phyloP scores from a whole-genome alignment of 257 asterid species.

The Orobanche coerulescens region DNA sequence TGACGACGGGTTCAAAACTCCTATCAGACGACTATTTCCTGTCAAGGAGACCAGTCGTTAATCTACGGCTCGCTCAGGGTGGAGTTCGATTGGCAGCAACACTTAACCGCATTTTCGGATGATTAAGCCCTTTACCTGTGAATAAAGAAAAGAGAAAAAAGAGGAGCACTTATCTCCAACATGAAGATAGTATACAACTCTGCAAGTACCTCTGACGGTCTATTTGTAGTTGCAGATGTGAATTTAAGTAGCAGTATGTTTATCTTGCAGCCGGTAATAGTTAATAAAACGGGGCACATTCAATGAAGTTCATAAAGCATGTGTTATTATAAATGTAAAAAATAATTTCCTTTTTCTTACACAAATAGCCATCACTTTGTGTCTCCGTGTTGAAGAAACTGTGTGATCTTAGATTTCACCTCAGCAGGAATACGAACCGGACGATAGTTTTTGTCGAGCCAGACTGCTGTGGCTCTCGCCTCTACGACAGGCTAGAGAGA shows the following conservation, averaged over 20 bases:
- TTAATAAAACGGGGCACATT: not conserved
- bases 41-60: slow-evolving; percentile 51
- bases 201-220: too few species aligned
- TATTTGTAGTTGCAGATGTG: not conserved
- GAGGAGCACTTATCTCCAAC: too few species aligned
- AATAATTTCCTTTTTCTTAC: not conserved
- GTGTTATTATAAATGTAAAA: not conserved
- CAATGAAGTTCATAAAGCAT: not conserved
- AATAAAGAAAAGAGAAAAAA: too few species aligned
- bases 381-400: slow-evolving; percentile 47
- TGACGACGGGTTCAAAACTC: not conserved
- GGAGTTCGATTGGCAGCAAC: slow-evolving; percentile 92
- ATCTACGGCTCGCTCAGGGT: slow-evolving; percentile 73
- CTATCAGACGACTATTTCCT: slow-evolving; percentile 77
- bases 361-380: slow-evolving; percentile 20
- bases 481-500: slow-evolving; percentile 61
- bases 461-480: slow-evolving; percentile 77
- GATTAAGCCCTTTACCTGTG: too few species aligned
- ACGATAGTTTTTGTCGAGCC: slow-evolving; percentile 81
- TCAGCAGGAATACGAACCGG: slow-evolving; percentile 78
- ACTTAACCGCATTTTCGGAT: slow-evolving; percentile 75
- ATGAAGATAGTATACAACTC: too few species aligned
- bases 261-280: not conserved
- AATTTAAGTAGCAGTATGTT: not conserved
- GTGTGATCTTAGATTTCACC: slow-evolving; percentile 50